Evolutionary conservation across 2,329 filamentous ascomycete species (phyloP).

Genomic region (Monosporascus sp.): DNA sequence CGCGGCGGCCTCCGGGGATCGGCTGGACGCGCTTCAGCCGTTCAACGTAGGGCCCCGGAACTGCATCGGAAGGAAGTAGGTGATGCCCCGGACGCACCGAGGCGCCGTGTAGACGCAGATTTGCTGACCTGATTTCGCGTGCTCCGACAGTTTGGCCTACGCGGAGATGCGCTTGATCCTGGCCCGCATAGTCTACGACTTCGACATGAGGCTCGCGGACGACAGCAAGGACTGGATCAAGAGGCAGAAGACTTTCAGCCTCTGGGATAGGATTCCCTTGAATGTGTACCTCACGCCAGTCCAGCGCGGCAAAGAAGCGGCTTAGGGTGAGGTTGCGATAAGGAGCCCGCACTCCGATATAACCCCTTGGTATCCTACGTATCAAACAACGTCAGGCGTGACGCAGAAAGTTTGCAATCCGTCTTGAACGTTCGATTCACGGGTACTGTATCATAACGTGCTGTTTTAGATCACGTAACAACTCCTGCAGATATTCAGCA

Average conservation of each 20-base stretch:
- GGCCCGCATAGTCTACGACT: slow-evolving; percentile 39
- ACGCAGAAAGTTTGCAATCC: too few relatives aligned
- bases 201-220: slow-evolving; percentile 35
- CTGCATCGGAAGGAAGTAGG: slow-evolving; percentile 36
- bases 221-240: slow-evolving; percentile 31
- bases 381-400: too few relatives aligned
- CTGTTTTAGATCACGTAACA: too few relatives aligned
- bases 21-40: slow-evolving; percentile 27
- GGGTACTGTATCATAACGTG: too few relatives aligned
- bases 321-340: too few relatives aligned
- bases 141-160: slow-evolving; percentile 33
- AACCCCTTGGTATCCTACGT: too few relatives aligned
- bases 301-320: not conserved
- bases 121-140: not conserved
- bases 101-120: not conserved
- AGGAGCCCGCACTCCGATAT: too few relatives aligned
- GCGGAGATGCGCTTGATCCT: slow-evolving; percentile 44
- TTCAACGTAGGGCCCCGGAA: slow-evolving; percentile 33
- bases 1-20: slow-evolving; percentile 25
- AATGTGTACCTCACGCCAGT: not conserved
- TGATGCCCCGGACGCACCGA: not conserved
- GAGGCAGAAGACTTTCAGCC: slow-evolving; percentile 25
- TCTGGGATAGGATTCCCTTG: slow-evolving; percentile 25
- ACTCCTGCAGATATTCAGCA: too few relatives aligned
- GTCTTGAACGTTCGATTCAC: too few relatives aligned